Conservation (phyloP, 176 grass and related monocot genomes). For the Eragrostis curvula region DNA sequence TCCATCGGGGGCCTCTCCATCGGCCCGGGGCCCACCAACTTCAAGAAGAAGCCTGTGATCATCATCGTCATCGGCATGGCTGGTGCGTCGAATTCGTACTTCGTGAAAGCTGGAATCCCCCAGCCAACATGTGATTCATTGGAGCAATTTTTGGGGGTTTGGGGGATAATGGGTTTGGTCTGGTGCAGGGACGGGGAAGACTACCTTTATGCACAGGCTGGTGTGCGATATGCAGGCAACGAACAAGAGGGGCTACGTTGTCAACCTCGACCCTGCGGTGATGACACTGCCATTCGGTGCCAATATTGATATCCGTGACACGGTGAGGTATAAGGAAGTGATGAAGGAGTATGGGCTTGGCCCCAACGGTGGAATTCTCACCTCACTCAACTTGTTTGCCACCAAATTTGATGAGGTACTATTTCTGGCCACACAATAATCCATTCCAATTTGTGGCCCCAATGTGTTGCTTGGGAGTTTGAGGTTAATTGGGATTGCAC, state of each 20-base stretch:
- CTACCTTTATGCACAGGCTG: constrained; percentile 86
- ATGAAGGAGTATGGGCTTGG: constrained; percentile 98
- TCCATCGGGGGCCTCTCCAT: constrained; percentile 80
- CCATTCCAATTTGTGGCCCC: no score
- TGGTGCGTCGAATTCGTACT: constrained; percentile 46
- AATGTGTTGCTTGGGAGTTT: neutral
- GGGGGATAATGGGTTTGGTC: neutral
- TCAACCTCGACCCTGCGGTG: constrained; percentile 92
- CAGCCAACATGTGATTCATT: neutral
- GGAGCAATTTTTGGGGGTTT: neutral
- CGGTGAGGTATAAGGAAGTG: constrained; percentile 89
- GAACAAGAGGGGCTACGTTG: constrained; percentile 77
- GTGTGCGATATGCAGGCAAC: constrained; percentile 67
- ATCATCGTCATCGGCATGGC: constrained; percentile 94
- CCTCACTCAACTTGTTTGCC: constrained; percentile 86
- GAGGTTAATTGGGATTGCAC: neutral
- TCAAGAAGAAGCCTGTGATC: constrained; percentile 94
- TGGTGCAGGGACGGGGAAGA: constrained; percentile 84
- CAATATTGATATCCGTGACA: constrained; percentile 96
- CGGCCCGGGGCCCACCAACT: constrained; percentile 44
- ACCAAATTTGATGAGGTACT: constrained; percentile 89
- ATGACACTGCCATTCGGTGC: constrained; percentile 90
- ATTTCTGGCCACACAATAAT: neutral
- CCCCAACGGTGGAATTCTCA: constrained; percentile 94
- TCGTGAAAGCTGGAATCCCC: neutral